Conservation (phyloP, 2,329 filamentous ascomycete species). For the Colletotrichum melonis region DNA sequence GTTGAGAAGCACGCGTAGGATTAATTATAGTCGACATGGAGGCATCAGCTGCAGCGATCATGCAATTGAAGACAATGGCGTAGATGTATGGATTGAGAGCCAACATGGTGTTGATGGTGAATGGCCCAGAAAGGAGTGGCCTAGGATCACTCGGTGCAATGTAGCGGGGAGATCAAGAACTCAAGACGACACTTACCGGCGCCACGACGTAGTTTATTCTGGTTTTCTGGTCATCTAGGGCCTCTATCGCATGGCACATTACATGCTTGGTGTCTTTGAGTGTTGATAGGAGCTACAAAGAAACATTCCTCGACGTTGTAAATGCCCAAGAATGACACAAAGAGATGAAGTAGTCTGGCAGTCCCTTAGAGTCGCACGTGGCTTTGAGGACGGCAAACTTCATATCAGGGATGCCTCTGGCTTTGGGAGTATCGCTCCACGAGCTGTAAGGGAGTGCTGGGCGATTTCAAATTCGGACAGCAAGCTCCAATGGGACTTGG, state of each 20-base stretch:
- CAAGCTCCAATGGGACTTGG: not conserved
- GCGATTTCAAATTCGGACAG: not conserved
- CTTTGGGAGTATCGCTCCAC: not conserved
- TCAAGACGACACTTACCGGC: not conserved
- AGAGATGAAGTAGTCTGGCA: not conserved
- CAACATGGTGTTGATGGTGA: not conserved
- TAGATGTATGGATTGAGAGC: not conserved
- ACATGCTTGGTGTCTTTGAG: no score
- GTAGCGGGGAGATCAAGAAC: not conserved
- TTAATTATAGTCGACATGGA: not conserved
- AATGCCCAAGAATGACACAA: not conserved
- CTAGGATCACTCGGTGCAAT: not conserved
- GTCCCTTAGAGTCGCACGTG: not conserved
- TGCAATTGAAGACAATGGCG: not conserved
- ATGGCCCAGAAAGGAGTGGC: not conserved
- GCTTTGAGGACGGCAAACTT: not conserved
- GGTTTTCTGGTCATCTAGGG: not conserved
- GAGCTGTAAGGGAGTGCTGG: not conserved
- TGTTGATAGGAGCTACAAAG: not conserved
- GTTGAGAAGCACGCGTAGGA: not conserved
- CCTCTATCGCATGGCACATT: not conserved
- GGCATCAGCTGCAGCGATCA: not conserved
- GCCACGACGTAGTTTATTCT: not conserved
- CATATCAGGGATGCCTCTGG: not conserved
- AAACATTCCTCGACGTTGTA: not conserved